Conservation (phyloP, 2,329 filamentous ascomycete genomes). For the Claviceps africana region DNA sequence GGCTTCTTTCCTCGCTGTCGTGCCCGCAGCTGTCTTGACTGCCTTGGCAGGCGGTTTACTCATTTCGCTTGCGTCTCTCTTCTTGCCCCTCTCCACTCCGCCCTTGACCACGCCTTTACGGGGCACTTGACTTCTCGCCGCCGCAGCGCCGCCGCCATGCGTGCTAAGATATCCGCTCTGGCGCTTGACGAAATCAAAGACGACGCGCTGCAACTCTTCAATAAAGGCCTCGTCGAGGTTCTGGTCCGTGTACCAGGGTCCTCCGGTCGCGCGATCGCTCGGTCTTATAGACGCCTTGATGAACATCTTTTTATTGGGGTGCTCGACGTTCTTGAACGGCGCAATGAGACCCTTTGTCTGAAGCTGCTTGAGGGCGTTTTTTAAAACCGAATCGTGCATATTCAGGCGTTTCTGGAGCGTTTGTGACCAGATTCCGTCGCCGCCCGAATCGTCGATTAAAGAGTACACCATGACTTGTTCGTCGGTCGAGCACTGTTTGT, state of each 20-base stretch:
- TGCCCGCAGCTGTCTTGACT: constrained; percentile 9
- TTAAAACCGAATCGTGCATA: constrained; percentile 71
- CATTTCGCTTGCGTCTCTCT: constrained; percentile 33
- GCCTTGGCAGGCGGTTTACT: constrained; percentile 17
- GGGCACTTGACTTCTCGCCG: constrained; percentile 29
- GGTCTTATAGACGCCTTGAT: constrained; percentile 77
- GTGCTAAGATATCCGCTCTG: constrained; percentile 53
- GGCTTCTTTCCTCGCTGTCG: constrained; percentile 17
- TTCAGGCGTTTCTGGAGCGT: constrained; percentile 67
- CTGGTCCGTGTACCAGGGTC: constrained; percentile 87
- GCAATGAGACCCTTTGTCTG: constrained; percentile 72
- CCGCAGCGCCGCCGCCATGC: constrained; percentile 14
- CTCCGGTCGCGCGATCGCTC: constrained; percentile 80
- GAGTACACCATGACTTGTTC: constrained; percentile 77
- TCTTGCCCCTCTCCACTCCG: constrained; percentile 30
- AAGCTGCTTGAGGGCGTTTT: constrained; percentile 69
- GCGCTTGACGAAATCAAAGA: constrained; percentile 59
- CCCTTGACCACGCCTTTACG: constrained; percentile 44
- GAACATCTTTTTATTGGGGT: constrained; percentile 87
- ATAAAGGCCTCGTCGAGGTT: constrained; percentile 84
- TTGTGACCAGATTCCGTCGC: constrained; percentile 82
- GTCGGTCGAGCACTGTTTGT: constrained; percentile 47
- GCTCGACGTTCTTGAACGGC: constrained; percentile 82
- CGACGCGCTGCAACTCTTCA: constrained; percentile 55
- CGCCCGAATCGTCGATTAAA: constrained; percentile 72